Evolutionary conservation across 108 stramenopile genomes (phyloP), one percentile per base, ranked within the genome.

Genomic region (Cylindrotheca fusiformis): DNA sequence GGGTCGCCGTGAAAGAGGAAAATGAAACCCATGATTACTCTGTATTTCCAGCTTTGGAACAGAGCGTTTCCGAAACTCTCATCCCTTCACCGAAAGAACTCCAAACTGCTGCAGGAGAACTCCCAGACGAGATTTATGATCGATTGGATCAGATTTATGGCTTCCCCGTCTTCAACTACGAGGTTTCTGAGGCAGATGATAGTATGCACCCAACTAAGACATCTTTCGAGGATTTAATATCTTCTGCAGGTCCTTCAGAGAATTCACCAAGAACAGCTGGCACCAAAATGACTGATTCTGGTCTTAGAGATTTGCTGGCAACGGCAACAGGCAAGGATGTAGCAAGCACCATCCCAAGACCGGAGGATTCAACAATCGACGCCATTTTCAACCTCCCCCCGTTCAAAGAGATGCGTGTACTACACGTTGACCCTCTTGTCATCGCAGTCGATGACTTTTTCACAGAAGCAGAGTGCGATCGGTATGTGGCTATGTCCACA

Each of bases 61-160:
- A 77, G 1, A 21, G 60, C 4, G 78, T 93, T 1, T 6, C 45
- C 21, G 58, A 79, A 53, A 87, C 91, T 17, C 68, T 93, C 46
- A 51, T 86, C 21, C 75, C 79, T 8, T 60, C 78, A 29, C 69
- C 74, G 0, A 58, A 1, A 0, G 71, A 77, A 20, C 52, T 32
- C 5, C 20, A 68, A n/a, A 50, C 65, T 50, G 52, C 74, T 0
- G 64, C 63, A 1, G 72, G 72, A 30, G 51, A 50, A 1, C 55
- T 93, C 22, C 65, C 85, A 2, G 65, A 56, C 31, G 91, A 93
- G 71, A 76, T 93, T 29, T 93, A 89, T 67, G 80, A 93, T 60
- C 81, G 91, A 33, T 53, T 93, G 60, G 82, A 79, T 23, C 82
- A 86, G 25, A 93, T 93, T 52, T 93, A 93, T 70, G 91, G 91